phyloP scores from a whole-genome alignment of 805 yeast genomes.

The Candida krabiensis region DNA sequence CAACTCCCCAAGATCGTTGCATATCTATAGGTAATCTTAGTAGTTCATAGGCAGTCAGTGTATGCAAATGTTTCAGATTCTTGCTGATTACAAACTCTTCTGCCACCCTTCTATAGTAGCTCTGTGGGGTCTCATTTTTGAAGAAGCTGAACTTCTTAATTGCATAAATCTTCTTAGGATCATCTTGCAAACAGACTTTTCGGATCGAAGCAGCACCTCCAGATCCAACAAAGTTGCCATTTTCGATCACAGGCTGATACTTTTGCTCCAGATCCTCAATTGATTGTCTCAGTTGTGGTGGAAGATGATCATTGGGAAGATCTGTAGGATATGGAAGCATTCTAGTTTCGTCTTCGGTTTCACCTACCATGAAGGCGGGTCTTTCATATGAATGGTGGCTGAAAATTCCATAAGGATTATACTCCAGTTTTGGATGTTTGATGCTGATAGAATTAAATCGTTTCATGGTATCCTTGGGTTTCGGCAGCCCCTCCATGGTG shows the following conservation, averaged over 20 bases:
- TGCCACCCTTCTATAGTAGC: constrained; percentile 62
- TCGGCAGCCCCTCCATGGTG: not conserved
- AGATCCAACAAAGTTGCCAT: constrained; percentile 48
- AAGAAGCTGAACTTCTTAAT: constrained; percentile 64
- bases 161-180: constrained; percentile 51
- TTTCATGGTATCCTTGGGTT: not conserved
- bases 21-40: constrained; percentile 58
- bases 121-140: constrained; percentile 56
- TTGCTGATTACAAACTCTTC: constrained; percentile 66
- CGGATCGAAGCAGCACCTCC: constrained; percentile 75
- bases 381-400: constrained; percentile 29
- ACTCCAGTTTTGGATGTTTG: constrained; percentile 40
- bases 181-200: constrained; percentile 36
- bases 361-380: constrained; percentile 27
- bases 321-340: constrained; percentile 59
- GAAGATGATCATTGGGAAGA: constrained; percentile 65
- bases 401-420: constrained; percentile 63
- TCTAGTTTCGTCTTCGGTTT: constrained; percentile 28
- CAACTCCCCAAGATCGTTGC: constrained; percentile 75
- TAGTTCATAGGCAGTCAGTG: constrained; percentile 54
- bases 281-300: constrained; percentile 49
- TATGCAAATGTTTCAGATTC: constrained; percentile 54
- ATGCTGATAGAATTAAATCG: not conserved
- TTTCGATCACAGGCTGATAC: constrained; percentile 45
- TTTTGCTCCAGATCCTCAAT: constrained; percentile 52